A percentile compares a stretch with the other conserved stretches of the same genome.
These are phyloP conservation scores for Seiridium unicorne DNA, from an alignment of 2,329 filamentous ascomycete genomes.

Conservation along the genomic window DNA sequence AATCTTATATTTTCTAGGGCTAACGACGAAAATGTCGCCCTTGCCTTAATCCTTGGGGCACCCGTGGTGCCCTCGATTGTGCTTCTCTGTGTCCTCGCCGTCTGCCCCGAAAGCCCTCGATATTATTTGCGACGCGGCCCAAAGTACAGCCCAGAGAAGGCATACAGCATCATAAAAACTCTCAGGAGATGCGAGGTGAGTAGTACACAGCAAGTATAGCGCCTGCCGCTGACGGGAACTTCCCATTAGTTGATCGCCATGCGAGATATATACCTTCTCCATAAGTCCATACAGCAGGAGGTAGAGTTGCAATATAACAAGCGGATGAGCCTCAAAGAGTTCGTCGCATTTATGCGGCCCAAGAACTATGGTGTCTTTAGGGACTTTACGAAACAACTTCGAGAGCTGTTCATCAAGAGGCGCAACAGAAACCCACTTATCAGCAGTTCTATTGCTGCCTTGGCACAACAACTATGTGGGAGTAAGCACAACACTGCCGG, in stretches of 20 bases:
- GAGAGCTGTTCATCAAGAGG: conserved; percentile 19
- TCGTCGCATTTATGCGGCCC: background rate
- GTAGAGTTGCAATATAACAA: background rate
- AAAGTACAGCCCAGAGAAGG: conserved; percentile 27
- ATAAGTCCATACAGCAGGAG: conserved; percentile 21
- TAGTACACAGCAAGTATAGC: background rate
- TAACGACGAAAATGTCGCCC: conserved; percentile 19
- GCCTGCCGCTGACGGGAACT: background rate
- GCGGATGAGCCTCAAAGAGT: background rate
- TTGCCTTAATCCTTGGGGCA: conserved; percentile 29
- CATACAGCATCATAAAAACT: conserved; percentile 25
- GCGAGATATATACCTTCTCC: conserved; percentile 35
- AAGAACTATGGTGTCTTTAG: background rate
- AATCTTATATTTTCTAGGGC: conserved; percentile 15
- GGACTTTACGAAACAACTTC: background rate
- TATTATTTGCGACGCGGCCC: conserved; percentile 31
- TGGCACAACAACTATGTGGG: conserved; percentile 32
- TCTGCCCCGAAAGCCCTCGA: conserved; percentile 33
- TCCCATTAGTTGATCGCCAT: conserved; percentile 31
- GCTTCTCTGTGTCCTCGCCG: conserved; percentile 25
- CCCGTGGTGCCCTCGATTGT: conserved; percentile 27
- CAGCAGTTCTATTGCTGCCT: conserved; percentile 28
- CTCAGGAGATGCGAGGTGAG: conserved; percentile 31
- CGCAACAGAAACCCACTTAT: conserved; percentile 28
- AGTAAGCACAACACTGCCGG: conserved; percentile 29